These are phyloP conservation scores for Luffa aegyptiaca DNA, from an alignment of 306 rosid species.

Conservation along the genomic window DNA sequence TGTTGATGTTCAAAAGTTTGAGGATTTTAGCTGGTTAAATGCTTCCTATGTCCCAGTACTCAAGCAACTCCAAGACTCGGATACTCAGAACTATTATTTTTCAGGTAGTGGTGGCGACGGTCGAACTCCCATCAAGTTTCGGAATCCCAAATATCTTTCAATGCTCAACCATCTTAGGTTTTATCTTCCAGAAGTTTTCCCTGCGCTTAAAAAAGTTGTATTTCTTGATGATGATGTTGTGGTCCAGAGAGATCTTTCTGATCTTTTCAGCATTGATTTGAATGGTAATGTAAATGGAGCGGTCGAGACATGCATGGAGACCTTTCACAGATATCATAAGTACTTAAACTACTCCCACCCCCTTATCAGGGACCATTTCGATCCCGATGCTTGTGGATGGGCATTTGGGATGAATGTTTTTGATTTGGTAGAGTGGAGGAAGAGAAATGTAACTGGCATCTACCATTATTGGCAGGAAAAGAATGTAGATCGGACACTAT, in stretches of 20 bases:
- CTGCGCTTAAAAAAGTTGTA: constrained; percentile 49
- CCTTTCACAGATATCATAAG: constrained; percentile 68
- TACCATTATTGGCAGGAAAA: constrained; percentile 77
- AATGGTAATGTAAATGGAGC: constrained; percentile 66
- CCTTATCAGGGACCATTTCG: constrained; percentile 53
- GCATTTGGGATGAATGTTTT: constrained; percentile 72
- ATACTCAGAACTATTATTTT: constrained; percentile 61
- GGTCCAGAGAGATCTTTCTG: constrained; percentile 63
- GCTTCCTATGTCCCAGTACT: constrained; percentile 80
- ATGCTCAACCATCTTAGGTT: constrained; percentile 72
- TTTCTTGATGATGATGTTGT: constrained; percentile 67
- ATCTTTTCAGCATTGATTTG: constrained; percentile 52
- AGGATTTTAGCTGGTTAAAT: constrained; percentile 59
- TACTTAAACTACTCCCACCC: constrained; percentile 71
- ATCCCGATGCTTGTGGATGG: constrained; percentile 80
- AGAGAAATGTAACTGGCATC: constrained; percentile 65
- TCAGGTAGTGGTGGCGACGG: constrained; percentile 46
- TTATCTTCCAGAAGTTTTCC: constrained; percentile 70
- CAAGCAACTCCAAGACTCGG: constrained; percentile 72
- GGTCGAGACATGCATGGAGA: constrained; percentile 76
- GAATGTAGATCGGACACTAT: constrained; percentile 55
- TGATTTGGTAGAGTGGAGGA: constrained; percentile 72
- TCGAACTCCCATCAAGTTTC: constrained; percentile 61
- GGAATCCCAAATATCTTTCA: constrained; percentile 66
- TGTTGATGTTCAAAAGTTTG: constrained; percentile 63